Evolutionary conservation across 495 filamentous ascomycete species (phyloP), one percentile per base, ranked within the genome.

Genomic region (Hyaloscypha variabilis): DNA sequence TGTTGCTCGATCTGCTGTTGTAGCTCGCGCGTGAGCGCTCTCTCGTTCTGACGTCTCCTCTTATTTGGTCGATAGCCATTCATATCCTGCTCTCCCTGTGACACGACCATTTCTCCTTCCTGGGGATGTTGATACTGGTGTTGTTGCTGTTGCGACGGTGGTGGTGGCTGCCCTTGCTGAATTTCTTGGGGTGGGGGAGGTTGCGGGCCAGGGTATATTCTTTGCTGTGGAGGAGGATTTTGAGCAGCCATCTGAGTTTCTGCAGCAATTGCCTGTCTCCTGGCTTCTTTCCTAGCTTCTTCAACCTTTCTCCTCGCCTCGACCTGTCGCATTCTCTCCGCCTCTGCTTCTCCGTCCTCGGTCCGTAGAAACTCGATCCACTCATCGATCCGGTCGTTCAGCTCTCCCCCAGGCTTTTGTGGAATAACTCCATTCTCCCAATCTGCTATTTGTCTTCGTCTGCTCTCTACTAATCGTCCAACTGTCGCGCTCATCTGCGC

Each of bases 401-500:
- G 51, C 55, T 69, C 67, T 23, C 69, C 70, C 2, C 54, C 67
- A 28, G 70, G 70, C 51, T 72, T 72, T 21, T 69, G 60, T 23
- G 70, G 67, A 58, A 72, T 72, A 3, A 72, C 55, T 25, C 70
- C 70, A 63, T 62, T 67, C 29, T 72, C 70, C 70, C 70, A 72
- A 57, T 72, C 70, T 25, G 70, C 50, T n/a, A 72, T 67, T 52
- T 72, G 70, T 24, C 70, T 57, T 50, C 70, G 64, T 34, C 70
- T 66, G 2, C 31, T 56, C 59, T 72, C 70, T 50, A 72, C 70
- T 58, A 72, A 60, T 53, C 70, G 52, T 25, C 62, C 70, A 14
- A 72, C 70, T 4, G 70, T 72, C 28, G 70, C 70, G 53, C 70
- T 72, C 70, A 72, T 72, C 67, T 72, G 70, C 19, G 70, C 70